Base-by-base conservation (phyloP, 257 asterid species). In the Nicotiana undulata region DNA sequence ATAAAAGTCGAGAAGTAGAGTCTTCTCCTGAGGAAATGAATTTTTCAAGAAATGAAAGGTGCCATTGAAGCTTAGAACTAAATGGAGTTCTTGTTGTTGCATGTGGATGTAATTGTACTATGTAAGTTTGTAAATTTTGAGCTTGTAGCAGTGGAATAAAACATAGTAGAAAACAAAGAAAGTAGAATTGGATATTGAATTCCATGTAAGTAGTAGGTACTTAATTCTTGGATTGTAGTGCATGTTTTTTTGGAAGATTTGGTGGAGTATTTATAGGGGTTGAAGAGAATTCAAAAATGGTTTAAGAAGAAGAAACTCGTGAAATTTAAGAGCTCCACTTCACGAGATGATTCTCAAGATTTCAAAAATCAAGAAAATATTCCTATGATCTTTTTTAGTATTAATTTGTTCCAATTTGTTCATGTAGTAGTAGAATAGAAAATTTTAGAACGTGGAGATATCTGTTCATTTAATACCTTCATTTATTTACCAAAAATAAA, bases 91-190 rank as follows among this genome's bases (percentile, higher is more conserved):
- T 91, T 0, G 92, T 82, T 1, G 74, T 53, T 18, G 85, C 91
- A 4, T 88, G 84, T 1, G 97, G 97, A 75, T 91, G 97, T 82
- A 95, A 94, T 84, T 95, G 98, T 76, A 95, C 90, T 24, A 95
- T 91, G 87, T 91, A 95, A 81, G 97, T 89, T 75, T 88, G 94
- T 28, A 90, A 61, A 75, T 58, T 13, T 10, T 90, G 89, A 78
- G 95, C 92, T 81, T 63, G 82, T 4, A 87, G 59, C 11, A 70
- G 61, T 12, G 60, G 79, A 67, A 88, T 63, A 28, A 85, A 79
- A 86, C 1, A 80, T 0, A 90, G 58, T 3, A 84, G 81, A n/a
- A 87, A 9, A 79, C 79, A 76, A 80, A 83, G 77, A 82, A 85
- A 40, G 24, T 84, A 15, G 78, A 85, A 83, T 4, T 16, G 82